Evolutionary conservation across 2,329 filamentous ascomycete species (phyloP), one percentile per base, ranked within the genome.

Genomic region (Fusarium sororula): DNA sequence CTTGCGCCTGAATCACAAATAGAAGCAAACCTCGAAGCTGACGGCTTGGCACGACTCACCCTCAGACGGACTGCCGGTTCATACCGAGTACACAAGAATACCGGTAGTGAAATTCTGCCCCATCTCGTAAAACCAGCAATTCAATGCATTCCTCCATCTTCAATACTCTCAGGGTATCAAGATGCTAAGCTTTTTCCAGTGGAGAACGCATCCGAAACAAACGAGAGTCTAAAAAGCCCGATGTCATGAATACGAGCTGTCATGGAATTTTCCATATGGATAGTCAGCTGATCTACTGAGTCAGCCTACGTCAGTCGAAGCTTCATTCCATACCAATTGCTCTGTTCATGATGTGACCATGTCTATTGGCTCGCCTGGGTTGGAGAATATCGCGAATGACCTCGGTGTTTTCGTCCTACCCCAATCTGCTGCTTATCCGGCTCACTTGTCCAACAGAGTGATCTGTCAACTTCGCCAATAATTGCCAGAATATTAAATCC

Each of bases 151-250:
- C 44, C 42, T 63, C 32, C 45, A 57, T 63, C 44, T 67, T 28
- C 14, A 50, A 48, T 28, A 9, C 15, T 62, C 37, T 61, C 45
- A 59, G 70, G 66, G 50, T 44, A 35, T 28, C 28, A 24, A 13
- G 18, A 66, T 60, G 68, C 69, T 75, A 74, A 74, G 72, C 72
- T 75, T 74, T 75, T 55, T 66, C n/a, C n/a, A 59, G 72, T 74
- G 72, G 68, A 73, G 72, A 75, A 72, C 38, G 50, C 54, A 61
- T 54, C 66, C 66, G 72, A 74, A 64, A 73, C 72, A 60, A 37
- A 60, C 44, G 68, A 58, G 68, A 72, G 67, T 53, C 58, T 68
- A 56, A 61, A 61, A 53, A 42, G 26, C 63, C 44, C 26, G 41
- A 44, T 62, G 47, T 44, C 24, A 20, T 37, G 41, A 66, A 58